These are phyloP conservation scores for Gigaspora rosea DNA, from an alignment of 192 early-diverging fungal genomes.

Conservation along the genomic window DNA sequence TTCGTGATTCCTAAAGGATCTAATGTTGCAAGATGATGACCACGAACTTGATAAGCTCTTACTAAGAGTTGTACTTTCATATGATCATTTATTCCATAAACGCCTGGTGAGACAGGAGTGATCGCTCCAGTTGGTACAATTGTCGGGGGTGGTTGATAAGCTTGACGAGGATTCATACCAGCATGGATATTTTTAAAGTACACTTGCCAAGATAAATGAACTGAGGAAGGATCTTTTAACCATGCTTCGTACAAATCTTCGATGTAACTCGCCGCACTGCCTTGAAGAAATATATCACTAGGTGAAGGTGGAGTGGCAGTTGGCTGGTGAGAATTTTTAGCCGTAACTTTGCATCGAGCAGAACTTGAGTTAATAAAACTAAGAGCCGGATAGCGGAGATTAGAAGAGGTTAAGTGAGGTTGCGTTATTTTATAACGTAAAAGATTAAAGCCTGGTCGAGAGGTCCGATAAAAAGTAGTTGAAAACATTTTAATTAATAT, in stretches of 20 bases:
- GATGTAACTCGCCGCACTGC: constrained; percentile 83
- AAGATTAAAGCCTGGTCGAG: too few species aligned
- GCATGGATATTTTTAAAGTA: constrained; percentile 87
- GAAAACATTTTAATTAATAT: too few species aligned
- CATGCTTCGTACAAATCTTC: constrained; percentile 97
- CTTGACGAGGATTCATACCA: constrained; percentile 53
- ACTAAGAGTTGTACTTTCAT: constrained; percentile 97
- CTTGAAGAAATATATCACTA: constrained; percentile 84
- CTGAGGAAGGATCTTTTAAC: constrained; percentile 83
- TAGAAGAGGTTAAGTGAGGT: too few species aligned
- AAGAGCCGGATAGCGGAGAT: too few species aligned
- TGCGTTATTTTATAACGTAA: too few species aligned
- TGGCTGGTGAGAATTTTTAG: too few species aligned
- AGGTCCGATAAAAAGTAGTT: too few species aligned
- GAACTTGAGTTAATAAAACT: too few species aligned
- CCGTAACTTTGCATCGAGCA: too few species aligned
- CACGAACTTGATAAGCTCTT: constrained; percentile 94
- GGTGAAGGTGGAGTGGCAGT: constrained; percentile 32
- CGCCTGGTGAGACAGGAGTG: constrained; percentile 39
- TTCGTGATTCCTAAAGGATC: constrained; percentile 90
- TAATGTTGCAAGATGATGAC: constrained; percentile 93
- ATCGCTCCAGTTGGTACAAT: constrained; percentile 47
- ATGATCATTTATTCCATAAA: constrained; percentile 86
- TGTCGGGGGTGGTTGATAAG: constrained; percentile 41
- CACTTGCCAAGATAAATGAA: constrained; percentile 95